A percentile compares a stretch with the other conserved stretches of the same genome.
phyloP scores from a whole-genome alignment of 2,329 filamentous ascomycete genomes.

The Sporothrix protearum region DNA sequence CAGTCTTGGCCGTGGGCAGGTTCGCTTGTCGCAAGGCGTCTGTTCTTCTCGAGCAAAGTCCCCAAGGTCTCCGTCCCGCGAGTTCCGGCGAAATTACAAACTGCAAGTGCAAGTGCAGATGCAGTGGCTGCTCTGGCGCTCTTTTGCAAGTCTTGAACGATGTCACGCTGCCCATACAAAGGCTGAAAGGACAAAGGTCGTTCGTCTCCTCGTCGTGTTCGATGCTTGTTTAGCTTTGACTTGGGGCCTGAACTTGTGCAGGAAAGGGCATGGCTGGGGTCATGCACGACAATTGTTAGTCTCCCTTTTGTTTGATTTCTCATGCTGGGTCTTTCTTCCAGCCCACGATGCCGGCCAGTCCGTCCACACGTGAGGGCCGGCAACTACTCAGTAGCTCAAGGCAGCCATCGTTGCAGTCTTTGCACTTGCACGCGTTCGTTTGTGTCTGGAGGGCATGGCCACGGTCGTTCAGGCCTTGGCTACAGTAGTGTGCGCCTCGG shows the following conservation, averaged over 20 bases:
- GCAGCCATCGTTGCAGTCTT: not conserved
- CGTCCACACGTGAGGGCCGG: too few relatives aligned
- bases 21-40: not conserved
- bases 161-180: slow-evolving; percentile 6
- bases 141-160: not conserved
- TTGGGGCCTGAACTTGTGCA: not conserved
- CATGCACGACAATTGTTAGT: not conserved
- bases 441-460: not conserved
- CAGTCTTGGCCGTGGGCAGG: not conserved
- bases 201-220: not conserved
- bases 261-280: not conserved
- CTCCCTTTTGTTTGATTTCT: not conserved
- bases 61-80: not conserved
- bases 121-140: not conserved
- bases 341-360: slow-evolving; percentile 14
- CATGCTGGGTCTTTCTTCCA: too few relatives aligned
- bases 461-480: not conserved
- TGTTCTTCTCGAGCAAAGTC: not conserved
- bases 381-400: not conserved
- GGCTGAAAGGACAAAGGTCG: too few relatives aligned
- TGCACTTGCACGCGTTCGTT: not conserved
- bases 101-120: not conserved
- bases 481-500: not conserved
- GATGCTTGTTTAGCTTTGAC: not conserved
- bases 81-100: not conserved